These are phyloP conservation scores for Fraxinus ornus DNA, from an alignment of 305 asterid species.

Conservation along the genomic window DNA sequence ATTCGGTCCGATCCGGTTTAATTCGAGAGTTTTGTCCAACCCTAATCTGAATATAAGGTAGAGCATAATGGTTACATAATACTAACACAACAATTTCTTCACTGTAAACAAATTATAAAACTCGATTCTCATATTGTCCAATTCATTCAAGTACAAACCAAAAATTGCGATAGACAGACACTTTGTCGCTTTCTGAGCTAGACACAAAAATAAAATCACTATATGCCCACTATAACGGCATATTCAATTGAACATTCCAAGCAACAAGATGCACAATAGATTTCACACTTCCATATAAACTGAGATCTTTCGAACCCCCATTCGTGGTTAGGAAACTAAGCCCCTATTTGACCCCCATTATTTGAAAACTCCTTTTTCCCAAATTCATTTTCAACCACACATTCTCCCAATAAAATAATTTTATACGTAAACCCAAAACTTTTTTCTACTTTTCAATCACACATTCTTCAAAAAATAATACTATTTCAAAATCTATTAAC, in stretches of 20 bases:
- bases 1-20: too few relatives aligned
- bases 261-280: background rate
- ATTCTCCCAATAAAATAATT: too few relatives aligned
- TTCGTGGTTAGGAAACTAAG: background rate
- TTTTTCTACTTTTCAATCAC: too few relatives aligned
- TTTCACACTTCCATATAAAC: background rate
- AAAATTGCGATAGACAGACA: background rate
- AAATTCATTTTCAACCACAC: too few relatives aligned
- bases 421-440: too few relatives aligned
- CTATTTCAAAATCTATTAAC: too few relatives aligned
- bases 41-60: background rate
- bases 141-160: background rate
- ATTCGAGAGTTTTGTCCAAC: too few relatives aligned
- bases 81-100: constrained; percentile 10
- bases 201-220: background rate
- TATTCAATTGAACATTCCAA: background rate
- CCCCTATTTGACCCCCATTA: too few relatives aligned
- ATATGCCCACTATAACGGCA: background rate
- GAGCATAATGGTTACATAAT: background rate
- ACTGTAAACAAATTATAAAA: background rate
- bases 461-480: too few relatives aligned
- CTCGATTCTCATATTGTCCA: background rate
- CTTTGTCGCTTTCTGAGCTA: background rate
- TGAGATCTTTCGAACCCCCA: background rate
- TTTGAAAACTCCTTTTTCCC: too few relatives aligned